Evolutionary conservation across 345 rosid species (phyloP), one percentile per base, ranked within the genome.

Genomic region (Pelargonium nanum): DNA sequence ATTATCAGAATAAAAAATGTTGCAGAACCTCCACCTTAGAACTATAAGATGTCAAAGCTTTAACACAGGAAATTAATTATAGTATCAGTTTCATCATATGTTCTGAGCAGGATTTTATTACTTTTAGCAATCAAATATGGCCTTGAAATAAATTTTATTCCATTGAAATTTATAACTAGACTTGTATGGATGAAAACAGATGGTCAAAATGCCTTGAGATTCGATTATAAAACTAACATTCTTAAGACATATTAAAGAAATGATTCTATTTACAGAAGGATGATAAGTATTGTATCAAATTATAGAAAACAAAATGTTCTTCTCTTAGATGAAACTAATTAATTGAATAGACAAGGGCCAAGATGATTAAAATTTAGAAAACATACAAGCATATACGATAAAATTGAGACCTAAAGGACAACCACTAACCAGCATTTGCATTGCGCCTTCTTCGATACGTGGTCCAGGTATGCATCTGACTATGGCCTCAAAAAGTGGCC

Each of bases 381-480:
- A 40, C n/a, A n/a, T n/a, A n/a, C n/a, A n/a, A n/a, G n/a, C n/a
- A n/a, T n/a, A n/a, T n/a, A 55, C 55, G 2, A 21, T 22, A 63
- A 70, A 72, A 72, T 20, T 45, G 68, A 52, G 57, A 72, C 53
- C 61, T 22, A 65, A 65, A 65, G 72, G 32, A 74, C 53, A 75
- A 74, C 58, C 74, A 86, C 98, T 92, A 59, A 92, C 98, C 80
- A 92, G 97, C 97, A 92, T 80, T 84, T 92, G 98, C 70, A 92
- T 90, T 62, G 93, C 83, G 63, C 98, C 97, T 68, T 92, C 95
- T 80, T 84, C 79, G 65, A 92, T 89, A 57, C 66, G 73, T 32
- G 98, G 98, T 64, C 97, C 98, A 62, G 95, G 98, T 68, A 92
- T 91, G 85, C 97, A 87, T 87, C 98, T 82, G 73, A 89, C 80